Conservation (phyloP, 148 eudicot genomes). For the Cornus florida region DNA sequence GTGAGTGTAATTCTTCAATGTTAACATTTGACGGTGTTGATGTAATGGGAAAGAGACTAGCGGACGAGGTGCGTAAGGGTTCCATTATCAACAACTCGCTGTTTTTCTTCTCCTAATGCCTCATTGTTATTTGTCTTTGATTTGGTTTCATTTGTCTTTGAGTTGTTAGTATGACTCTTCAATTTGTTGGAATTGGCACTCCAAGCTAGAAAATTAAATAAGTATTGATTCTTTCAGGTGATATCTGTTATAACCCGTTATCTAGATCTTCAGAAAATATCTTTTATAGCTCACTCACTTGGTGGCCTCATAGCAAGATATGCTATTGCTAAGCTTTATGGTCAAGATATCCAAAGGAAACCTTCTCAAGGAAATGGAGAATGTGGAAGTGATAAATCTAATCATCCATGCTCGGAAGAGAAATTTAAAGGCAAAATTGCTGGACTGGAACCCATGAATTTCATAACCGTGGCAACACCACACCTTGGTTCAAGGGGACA, state of each 20-base stretch:
- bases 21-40: slow-evolving; percentile 93
- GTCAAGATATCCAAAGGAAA: slow-evolving; percentile 25
- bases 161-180: background rate
- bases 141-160: background rate
- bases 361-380: slow-evolving; percentile 30
- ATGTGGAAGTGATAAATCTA: slow-evolving; percentile 21
- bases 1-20: slow-evolving; percentile 57
- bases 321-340: slow-evolving; percentile 75
- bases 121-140: background rate
- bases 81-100: background rate
- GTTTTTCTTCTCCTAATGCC: background rate
- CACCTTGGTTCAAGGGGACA: slow-evolving; percentile 93
- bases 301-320: slow-evolving; percentile 89
- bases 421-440: slow-evolving; percentile 58
- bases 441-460: slow-evolving; percentile 85
- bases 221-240: slow-evolving; percentile 51
- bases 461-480: slow-evolving; percentile 82
- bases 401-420: slow-evolving; percentile 33
- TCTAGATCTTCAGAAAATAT: slow-evolving; percentile 73
- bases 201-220: background rate
- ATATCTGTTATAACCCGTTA: slow-evolving; percentile 50
- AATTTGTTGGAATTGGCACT: background rate
- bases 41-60: slow-evolving; percentile 82
- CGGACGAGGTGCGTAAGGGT: slow-evolving; percentile 67
- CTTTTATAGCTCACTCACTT: slow-evolving; percentile 83